Percentiles rank a stretch among this genome's conserved stretches.
Conservation (phyloP, 257 asterid genomes). For the Solanum dulcamara region DNA sequence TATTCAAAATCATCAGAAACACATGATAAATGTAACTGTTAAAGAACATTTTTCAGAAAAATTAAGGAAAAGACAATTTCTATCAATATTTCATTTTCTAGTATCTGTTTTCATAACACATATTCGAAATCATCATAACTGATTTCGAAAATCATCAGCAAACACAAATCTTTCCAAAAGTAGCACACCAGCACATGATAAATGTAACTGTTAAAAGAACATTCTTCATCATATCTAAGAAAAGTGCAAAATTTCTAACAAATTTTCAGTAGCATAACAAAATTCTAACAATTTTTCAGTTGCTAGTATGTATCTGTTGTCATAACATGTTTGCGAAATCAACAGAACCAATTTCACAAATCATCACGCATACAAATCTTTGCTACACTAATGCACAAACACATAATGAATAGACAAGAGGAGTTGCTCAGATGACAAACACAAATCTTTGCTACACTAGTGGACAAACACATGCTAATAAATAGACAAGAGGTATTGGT, state of each 20-base stretch:
- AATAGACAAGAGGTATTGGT: too few species aligned
- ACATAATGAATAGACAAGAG: too few species aligned
- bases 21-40: not conserved
- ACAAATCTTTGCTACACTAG: too few species aligned
- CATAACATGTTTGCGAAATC: not conserved
- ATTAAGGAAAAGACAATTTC: not conserved
- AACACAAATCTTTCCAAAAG: not conserved
- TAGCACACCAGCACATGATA: not conserved
- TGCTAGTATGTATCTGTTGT: not conserved
- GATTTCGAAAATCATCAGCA: not conserved
- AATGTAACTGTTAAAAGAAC: not conserved
- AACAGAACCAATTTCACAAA: not conserved
- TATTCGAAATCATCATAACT: not conserved
- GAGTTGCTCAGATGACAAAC: too few species aligned
- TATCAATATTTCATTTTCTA: not conserved
- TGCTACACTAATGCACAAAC: not conserved
- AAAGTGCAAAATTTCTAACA: not conserved
- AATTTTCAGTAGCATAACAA: not conserved
- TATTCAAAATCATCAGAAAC: not conserved
- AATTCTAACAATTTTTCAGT: not conserved
- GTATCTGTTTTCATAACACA: not conserved
- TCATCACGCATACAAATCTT: too few species aligned
- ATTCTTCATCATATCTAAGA: not conserved
- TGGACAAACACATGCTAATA: too few species aligned
- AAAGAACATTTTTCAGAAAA: not conserved